Base-by-base conservation (phyloP, 805 yeast genomes). In the Cyberlindnera samutprakarnensis region DNA sequence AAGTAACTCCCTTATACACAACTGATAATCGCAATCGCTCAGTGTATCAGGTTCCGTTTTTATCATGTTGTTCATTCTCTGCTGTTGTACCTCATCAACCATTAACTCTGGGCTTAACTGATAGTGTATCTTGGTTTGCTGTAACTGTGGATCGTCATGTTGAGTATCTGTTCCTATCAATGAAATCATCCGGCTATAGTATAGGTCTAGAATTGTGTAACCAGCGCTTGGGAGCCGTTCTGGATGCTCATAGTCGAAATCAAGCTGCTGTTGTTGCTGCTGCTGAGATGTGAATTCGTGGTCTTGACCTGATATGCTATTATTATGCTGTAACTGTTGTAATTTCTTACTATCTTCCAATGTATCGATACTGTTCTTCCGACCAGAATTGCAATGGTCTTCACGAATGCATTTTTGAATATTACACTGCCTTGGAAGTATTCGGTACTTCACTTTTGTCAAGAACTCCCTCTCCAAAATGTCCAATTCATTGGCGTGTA, bases 401-500 rank as follows among this genome's bases (percentile, higher is more conserved):
- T 64, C 32, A 49, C 54, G 37, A 52, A n/a, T 65, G 49, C 59
- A 64, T 34, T 59, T 66, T 23, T 53, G 42, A 12, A 59, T 53
- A 33, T 62, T 62, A 18, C 49, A 42, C 39, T 61, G 61, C 37
- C 68, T 47, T 3, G 92, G 90, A 4, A 83, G 68, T 11, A 82
- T 75, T 39, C 82, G 65, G 73, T 92, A 90, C 37, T 77, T 74
- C 8, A 90, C 90, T 39, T 87, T 66, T 30, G 72, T 70, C 27
- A 90, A 66, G 48, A 92, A 87, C 56, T 92, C 97, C 32, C 82
- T 76, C 53, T 90, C 98, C 28, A 90, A 64, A 34, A 90, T 68
- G 55, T 92, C 92, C 43, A 88, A 63, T 52, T 87, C 96, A 37
- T 76, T 69, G 29, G 80, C 61, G 26, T 85, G 85, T 5, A 87